Base-by-base conservation (phyloP, 2,329 filamentous ascomycete species). In the Alternaria atra region DNA sequence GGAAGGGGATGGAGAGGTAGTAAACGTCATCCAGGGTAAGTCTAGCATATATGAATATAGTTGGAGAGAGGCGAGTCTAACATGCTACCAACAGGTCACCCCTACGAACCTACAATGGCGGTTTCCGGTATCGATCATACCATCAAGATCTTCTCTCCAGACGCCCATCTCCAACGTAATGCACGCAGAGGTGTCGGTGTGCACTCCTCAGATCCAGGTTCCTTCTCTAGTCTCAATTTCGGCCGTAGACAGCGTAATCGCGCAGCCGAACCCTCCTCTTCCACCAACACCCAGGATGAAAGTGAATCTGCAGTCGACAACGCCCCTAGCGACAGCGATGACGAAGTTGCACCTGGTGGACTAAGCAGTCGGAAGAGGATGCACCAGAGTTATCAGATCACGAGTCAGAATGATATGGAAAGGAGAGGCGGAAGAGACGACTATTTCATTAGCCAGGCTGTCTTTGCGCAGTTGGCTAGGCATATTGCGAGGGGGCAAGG, bases 51-150 rank as follows among this genome's bases (percentile, higher is more conserved):
- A 5, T 2, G 3, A 39, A 1, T 30, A 32, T 12, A 15, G 10
- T 7, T 2, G 8, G 17, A 4, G 6, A 12, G 17, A 2, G 10
- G 7, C 10, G 2, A 46, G 52, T 39, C 64, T 74, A 59, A 76
- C 48, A 50, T 23, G 1, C 4, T 40, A 6, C 37, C 30, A 10
- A 5, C 15, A 85, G 86, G 86, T 2, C 89, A 91, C 72, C 89
- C 89, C 2, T 89, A 89, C 67, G 89, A 91, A 72, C 87, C 88
- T 2, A 86, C 87, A 62, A 81, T 91, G 58, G 89, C 89, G 2
- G 87, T 87, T 30, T 88, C 86, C 3, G 89, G 89, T 20, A 91
- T 91, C 60, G 89, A 90, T 65, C 84, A 87, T 67, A 90, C 88
- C 0, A 85, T 91, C 77, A 90, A 91, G 70, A 87, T 91, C 54